A percentile compares a stretch with the other conserved stretches of the same genome.
Evolutionary conservation across 441 rosid genomes (phyloP).

Genomic region (Omphalea diandra): DNA sequence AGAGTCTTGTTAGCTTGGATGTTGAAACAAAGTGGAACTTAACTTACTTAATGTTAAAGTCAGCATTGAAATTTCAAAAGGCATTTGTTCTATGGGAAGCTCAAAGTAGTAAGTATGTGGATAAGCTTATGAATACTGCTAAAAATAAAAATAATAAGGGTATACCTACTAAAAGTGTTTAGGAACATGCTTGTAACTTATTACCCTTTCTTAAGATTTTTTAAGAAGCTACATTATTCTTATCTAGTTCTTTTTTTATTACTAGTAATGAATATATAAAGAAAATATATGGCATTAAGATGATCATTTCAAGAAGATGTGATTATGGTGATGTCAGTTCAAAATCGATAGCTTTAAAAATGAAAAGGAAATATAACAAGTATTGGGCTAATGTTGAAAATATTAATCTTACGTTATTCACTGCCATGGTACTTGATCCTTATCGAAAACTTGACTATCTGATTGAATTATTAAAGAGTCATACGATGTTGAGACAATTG

Average conservation of each 20-base stretch:
- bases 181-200: background rate
- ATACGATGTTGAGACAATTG: background rate
- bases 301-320: background rate
- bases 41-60: background rate
- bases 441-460: background rate
- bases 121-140: background rate
- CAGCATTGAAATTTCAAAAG: background rate
- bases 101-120: background rate
- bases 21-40: slow-evolving; percentile 1
- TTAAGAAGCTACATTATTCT: background rate
- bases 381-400: background rate
- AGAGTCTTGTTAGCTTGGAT: background rate
- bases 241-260: background rate
- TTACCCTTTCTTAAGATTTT: background rate
- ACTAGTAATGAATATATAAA: slow-evolving; percentile 1
- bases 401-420: background rate
- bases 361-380: background rate
- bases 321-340: no score
- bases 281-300: background rate
- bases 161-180: background rate
- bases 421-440: background rate
- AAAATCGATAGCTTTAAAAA: background rate
- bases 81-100: background rate
- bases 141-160: no score
- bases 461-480: background rate